A percentile compares a stretch with the other conserved stretches of the same genome.
Evolutionary conservation across 129 eudicot species (phyloP).

Genomic region (Oenanthe sinensis): DNA sequence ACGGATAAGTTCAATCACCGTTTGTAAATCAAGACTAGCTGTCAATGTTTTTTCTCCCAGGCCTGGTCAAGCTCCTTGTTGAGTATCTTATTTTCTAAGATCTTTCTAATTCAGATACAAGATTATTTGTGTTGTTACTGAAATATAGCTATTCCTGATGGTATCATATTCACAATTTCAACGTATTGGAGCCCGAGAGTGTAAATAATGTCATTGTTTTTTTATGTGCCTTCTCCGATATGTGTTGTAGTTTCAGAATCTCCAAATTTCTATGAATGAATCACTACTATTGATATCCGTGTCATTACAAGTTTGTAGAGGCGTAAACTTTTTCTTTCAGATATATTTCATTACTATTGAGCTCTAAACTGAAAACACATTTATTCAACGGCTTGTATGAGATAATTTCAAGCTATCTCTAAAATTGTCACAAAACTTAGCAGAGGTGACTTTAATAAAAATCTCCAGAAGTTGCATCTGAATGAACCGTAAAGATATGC

Average conservation of each 20-base stretch:
- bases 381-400: neutral
- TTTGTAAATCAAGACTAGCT: constrained; percentile 50
- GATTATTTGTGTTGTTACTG: neutral
- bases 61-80: constrained; percentile 23
- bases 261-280: neutral
- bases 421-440: neutral
- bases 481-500: neutral
- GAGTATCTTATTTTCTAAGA: constrained; percentile 6
- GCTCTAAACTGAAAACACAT: neutral
- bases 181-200: neutral
- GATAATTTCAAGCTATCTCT: neutral
- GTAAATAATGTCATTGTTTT: neutral
- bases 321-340: neutral
- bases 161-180: neutral
- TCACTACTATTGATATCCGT: neutral
- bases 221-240: neutral
- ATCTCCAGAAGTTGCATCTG: neutral
- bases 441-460: neutral
- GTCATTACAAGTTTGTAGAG: neutral
- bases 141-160: neutral
- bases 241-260: neutral
- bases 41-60: constrained; percentile 35
- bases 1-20: constrained; percentile 29
- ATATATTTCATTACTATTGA: neutral
- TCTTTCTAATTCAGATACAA: neutral